Evolutionary conservation across 2,329 filamentous ascomycete species (phyloP).

Genomic region (Trichoderma koningiopsis): DNA sequence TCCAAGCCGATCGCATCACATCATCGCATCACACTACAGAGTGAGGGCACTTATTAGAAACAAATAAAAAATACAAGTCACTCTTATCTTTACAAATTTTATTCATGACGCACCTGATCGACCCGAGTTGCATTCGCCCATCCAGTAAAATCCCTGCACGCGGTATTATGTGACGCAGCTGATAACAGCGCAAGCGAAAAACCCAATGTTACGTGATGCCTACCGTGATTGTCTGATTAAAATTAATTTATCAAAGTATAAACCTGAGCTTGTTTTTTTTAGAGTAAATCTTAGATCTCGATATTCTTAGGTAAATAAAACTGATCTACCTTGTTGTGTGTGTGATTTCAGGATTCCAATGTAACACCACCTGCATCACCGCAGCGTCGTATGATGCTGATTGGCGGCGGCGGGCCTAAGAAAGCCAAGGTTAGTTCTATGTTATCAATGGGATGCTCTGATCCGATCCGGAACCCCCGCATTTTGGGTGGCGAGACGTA

Average conservation of each 20-base stretch:
- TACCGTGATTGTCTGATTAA: neutral
- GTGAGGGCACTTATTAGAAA: neutral
- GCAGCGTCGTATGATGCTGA: constrained; percentile 9
- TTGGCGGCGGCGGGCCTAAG: no score
- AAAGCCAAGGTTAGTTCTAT: no score
- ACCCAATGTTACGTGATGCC: neutral
- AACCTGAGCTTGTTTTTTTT: no score
- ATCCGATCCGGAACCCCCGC: constrained; percentile 3
- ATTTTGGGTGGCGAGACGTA: neutral
- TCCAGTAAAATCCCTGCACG: neutral
- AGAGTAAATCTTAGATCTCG: neutral
- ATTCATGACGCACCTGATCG: neutral
- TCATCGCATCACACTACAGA: neutral
- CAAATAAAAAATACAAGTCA: neutral
- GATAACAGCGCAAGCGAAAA: neutral
- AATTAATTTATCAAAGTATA: no score
- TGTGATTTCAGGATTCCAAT: neutral
- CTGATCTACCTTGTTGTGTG: neutral
- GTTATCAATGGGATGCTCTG: no score
- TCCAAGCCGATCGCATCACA: neutral
- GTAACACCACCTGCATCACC: constrained; percentile 1
- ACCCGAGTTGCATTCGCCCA: neutral
- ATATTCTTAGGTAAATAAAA: neutral
- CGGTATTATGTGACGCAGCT: neutral
- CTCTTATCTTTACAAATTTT: neutral